A percentile compares a stretch with the other conserved stretches of the same genome.
These are phyloP conservation scores for Rubia yunnanensis DNA, from an alignment of 257 asterid species.

Conservation along the genomic window DNA sequence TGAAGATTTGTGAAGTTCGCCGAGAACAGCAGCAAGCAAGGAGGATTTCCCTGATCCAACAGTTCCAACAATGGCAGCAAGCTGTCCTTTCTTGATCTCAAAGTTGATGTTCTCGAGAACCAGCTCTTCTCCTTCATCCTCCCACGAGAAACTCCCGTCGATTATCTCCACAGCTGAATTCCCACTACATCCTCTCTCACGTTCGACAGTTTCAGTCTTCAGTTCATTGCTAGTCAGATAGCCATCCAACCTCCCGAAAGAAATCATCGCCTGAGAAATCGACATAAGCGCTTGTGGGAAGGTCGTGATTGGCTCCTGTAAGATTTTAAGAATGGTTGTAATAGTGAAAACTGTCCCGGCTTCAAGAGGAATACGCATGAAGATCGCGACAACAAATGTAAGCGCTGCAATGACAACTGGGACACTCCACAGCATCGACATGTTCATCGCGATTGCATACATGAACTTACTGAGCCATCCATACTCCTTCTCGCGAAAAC, in stretches of 20 bases:
- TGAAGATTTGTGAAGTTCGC: slow-evolving; percentile 52
- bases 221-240: slow-evolving; percentile 44
- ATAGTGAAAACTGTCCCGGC: slow-evolving; percentile 58
- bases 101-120: slow-evolving; percentile 35
- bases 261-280: slow-evolving; percentile 46
- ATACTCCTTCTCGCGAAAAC: slow-evolving; percentile 35
- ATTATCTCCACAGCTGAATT: slow-evolving; percentile 38
- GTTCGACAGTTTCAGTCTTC: slow-evolving; percentile 32
- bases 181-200: slow-evolving; percentile 32
- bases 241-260: slow-evolving; percentile 50
- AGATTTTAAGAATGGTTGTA: slow-evolving; percentile 44
- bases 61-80: slow-evolving; percentile 72
- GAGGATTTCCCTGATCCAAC: slow-evolving; percentile 86
- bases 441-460: slow-evolving; percentile 26
- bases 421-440: slow-evolving; percentile 43
- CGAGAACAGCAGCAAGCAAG: slow-evolving; percentile 55
- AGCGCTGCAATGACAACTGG: slow-evolving; percentile 33
- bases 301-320: slow-evolving; percentile 55
- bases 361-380: slow-evolving; percentile 23
- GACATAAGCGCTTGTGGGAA: slow-evolving; percentile 60
- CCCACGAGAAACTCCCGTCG: slow-evolving; percentile 55
- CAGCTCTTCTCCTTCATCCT: slow-evolving; percentile 32
- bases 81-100: slow-evolving; percentile 56
- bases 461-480: slow-evolving; percentile 49
- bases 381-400: slow-evolving; percentile 39